These are phyloP conservation scores for Agaricus blazei DNA, from an alignment of 768 basidiomycete species.

Conservation along the genomic window DNA sequence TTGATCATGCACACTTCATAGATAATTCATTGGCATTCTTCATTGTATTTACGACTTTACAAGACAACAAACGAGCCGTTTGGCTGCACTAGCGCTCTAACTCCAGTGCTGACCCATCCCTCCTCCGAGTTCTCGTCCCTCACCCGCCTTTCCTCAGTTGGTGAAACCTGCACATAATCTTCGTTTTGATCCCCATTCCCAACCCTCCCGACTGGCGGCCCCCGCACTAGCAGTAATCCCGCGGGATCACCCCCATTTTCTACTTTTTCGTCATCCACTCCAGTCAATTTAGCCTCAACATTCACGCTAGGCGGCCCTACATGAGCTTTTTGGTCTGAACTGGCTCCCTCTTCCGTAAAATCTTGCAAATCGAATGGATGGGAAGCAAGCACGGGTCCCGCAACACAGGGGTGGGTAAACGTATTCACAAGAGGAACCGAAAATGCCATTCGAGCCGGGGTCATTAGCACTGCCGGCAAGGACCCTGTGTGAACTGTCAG, in stretches of 20 bases:
- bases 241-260: conserved; percentile 64
- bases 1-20: conserved; percentile 24
- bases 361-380: conserved; percentile 85
- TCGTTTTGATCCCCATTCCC: conserved; percentile 26
- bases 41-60: background rate
- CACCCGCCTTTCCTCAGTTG: conserved; percentile 11
- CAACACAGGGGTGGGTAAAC: conserved; percentile 55
- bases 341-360: conserved; percentile 35
- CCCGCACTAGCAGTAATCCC: conserved; percentile 59
- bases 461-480: conserved; percentile 44
- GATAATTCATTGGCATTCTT: background rate
- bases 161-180: conserved; percentile 28
- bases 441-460: conserved; percentile 66
- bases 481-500: conserved; percentile 31
- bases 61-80: conserved; percentile 62
- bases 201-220: conserved; percentile 65
- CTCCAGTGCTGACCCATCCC: conserved; percentile 22
- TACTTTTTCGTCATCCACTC: conserved; percentile 57
- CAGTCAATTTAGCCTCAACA: conserved; percentile 75
- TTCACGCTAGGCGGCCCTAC: conserved; percentile 84
- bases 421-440: conserved; percentile 72
- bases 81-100: conserved; percentile 39
- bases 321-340: conserved; percentile 33
- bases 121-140: conserved; percentile 11
- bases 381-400: conserved; percentile 77